Evolutionary conservation across 192 early-diverging fungal species (phyloP), one percentile per base, ranked within the genome.

Genomic region (Gigaspora rosea): DNA sequence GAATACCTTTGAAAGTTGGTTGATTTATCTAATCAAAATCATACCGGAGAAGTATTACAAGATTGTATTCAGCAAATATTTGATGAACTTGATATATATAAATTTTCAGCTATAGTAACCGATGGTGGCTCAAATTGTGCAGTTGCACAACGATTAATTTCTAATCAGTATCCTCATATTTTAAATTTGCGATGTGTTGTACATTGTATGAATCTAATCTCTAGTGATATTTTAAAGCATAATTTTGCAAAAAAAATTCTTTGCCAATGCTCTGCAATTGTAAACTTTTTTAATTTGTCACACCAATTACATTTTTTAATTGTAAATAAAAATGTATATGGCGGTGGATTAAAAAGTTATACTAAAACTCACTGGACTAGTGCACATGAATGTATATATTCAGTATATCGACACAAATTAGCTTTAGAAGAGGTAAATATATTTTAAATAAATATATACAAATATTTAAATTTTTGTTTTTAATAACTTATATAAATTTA

Each of bases 221-320:
- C 51, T n/a, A 33, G 33, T 32, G 69, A 71, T 56, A 35, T 71
- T 56, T 12, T 56, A 16, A 71, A 71, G 46, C 51, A 71, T 36
- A 35, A 20, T 18, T 71, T 71, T 71, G 69, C 69, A 32, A 33
- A 10, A 11, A 7, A 7, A 36, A 71, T 71, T 36, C 32, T 51
- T 18, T 11, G 46, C 16, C n/a, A 8, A 33, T 71, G 12, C 16
- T 27, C 27, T 13, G 1, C 15, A 33, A 18, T 71, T 33, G 6
- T 16, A 16, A n/a, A 8, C 33, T 54, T 54, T 71, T 71, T 41
- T 54, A 56, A 71, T 16, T 8, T 13, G 27, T 51, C 1, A 51
- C 1, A 13, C 13, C 50, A 51, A 51, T 51, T 51, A 51, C 8
- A 51, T 51, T 11, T 13, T 51, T 51, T 51, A 51, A 54, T 71